phyloP scores from a whole-genome alignment of 2,329 filamentous ascomycete genomes.

The Massarina eburnea region DNA sequence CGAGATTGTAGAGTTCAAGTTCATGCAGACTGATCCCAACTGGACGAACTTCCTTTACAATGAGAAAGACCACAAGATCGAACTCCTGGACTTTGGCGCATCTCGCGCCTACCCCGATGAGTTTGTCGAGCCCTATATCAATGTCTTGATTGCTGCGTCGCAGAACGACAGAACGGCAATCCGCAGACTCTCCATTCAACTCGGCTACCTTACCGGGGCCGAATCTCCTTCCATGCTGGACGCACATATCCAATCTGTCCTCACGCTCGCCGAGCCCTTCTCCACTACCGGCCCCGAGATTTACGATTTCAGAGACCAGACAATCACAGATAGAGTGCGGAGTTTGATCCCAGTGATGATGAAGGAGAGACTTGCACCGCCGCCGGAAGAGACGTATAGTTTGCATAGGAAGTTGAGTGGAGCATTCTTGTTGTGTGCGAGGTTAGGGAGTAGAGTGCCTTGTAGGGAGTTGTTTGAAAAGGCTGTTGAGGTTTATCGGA shows the following conservation, averaged over 20 bases:
- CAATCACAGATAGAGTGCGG: slow-evolving; percentile 91
- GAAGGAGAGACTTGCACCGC: slow-evolving; percentile 80
- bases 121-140: slow-evolving; percentile 80
- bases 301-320: slow-evolving; percentile 93
- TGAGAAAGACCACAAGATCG: slow-evolving; percentile 67
- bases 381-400: slow-evolving; percentile 96
- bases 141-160: slow-evolving; percentile 78
- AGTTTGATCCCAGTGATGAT: slow-evolving; percentile 91
- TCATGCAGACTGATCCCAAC: slow-evolving; percentile 99
- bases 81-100: slow-evolving; percentile 94
- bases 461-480: slow-evolving; percentile 79
- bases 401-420: slow-evolving; percentile 93
- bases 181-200: slow-evolving; percentile 67
- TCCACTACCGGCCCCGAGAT: slow-evolving; percentile 69
- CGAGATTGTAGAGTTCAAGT: slow-evolving; percentile 91
- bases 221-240: slow-evolving; percentile 86
- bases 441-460: slow-evolving; percentile 76
- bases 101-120: slow-evolving; percentile 78
- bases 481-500: slow-evolving; percentile 46
- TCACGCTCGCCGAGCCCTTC: slow-evolving; percentile 93
- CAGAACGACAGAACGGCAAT: slow-evolving; percentile 66
- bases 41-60: slow-evolving; percentile 99
- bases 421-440: slow-evolving; percentile 88
- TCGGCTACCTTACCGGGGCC: slow-evolving; percentile 90
- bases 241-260: slow-evolving; percentile 83